Evolutionary conservation across 768 basidiomycete species (phyloP), one percentile per base, ranked within the genome.

Genomic region (Hygrophorus russula): DNA sequence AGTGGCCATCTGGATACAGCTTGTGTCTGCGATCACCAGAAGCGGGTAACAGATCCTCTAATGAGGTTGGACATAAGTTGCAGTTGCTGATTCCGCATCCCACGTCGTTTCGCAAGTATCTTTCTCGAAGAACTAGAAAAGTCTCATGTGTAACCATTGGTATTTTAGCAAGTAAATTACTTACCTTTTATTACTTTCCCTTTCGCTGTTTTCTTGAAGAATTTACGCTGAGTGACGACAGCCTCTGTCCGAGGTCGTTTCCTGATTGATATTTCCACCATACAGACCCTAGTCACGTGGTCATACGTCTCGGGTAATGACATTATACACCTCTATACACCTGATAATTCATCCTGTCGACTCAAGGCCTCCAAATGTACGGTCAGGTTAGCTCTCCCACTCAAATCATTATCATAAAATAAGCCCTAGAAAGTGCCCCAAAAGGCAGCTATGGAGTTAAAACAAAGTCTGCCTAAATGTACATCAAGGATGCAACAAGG

Each of bases 131-230:
- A 46, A 97, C 96, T 89, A 53, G 8, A 5, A 5, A 39, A 20
- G n/a, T 44, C 12, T 48, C 40, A 15, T 7, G 34, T 1, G 31
- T 38, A 10, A 29, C 43, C 7, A 14, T n/a, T 24, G 24, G 24
- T 14, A 17, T 9, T 5, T 15, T 12, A 12, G 28, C n/a, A 42
- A 15, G 46, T 20, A 27, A n/a, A 15, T 20, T 8, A 36, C 69
- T 35, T 38, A 90, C 93, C 84, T 69, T 93, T 96, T 55, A 93
- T 77, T 14, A 99, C 89, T 56, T 92, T 93, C 12, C 96, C 96
- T 52, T 78, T 68, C 0, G 87, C 84, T 0, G 96, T 97, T 64
- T 98, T 98, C 62, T 89, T 94, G 71, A 92, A 86, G 62, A 92
- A 98, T 58, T 90, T 94, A 47, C 85, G 80, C 53, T 89, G 89